A percentile compares a stretch with the other conserved stretches of the same genome.
These are phyloP conservation scores for Candida nemodendra DNA, from an alignment of 805 yeast genomes.

Conservation along the genomic window DNA sequence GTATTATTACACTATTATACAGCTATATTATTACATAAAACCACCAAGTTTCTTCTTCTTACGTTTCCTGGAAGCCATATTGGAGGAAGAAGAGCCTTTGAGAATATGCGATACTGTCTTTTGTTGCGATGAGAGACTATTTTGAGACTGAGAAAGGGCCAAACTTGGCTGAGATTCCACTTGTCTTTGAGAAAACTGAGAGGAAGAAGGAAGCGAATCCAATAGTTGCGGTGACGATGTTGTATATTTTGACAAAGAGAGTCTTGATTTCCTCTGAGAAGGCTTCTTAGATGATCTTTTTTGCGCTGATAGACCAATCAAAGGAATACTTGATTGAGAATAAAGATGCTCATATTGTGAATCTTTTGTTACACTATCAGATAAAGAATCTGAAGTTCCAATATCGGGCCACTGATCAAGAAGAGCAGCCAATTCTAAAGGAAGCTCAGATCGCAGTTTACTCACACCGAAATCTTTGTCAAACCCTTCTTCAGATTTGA, in stretches of 20 bases:
- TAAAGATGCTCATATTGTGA: not conserved
- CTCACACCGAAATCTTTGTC: constrained; percentile 3
- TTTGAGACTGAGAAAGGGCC: constrained; percentile 5
- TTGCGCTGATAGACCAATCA: constrained; percentile 10
- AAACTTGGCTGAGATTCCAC: not conserved
- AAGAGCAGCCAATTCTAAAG: constrained; percentile 10
- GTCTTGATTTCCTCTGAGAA: too few species aligned
- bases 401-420: constrained; percentile 21
- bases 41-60: constrained; percentile 21
- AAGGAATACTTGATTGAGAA: constrained; percentile 9
- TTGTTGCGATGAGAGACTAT: constrained; percentile 3
- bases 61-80: constrained; percentile 9
- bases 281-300: constrained; percentile 1
- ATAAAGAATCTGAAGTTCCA: not conserved
- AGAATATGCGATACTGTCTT: constrained; percentile 6
- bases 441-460: constrained; percentile 6
- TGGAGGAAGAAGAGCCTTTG: constrained; percentile 1
- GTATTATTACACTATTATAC: constrained; percentile 3
- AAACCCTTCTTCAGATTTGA: not conserved
- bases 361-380: not conserved
- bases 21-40: constrained; percentile 15
- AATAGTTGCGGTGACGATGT: too few species aligned
- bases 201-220: too few species aligned
- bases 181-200: not conserved
- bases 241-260: not conserved